Conservation (phyloP, 2,329 filamentous ascomycete species). For the Ophiobolus disseminans region DNA sequence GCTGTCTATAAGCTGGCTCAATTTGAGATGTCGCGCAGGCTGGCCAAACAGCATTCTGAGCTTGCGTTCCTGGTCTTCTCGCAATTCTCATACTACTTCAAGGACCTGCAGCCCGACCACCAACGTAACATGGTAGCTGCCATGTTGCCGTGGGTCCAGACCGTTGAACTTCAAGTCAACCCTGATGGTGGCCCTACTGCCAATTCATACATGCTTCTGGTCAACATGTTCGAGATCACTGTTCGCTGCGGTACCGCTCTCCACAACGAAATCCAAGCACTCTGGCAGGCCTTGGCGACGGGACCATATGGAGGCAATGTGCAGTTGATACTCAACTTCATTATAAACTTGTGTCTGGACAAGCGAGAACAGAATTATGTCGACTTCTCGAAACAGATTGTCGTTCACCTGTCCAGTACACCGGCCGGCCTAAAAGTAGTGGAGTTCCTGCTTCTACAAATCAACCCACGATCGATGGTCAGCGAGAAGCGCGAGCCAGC, state of each 20-base stretch:
- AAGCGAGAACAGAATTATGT: slow-evolving; percentile 97
- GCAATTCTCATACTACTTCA: slow-evolving; percentile 93
- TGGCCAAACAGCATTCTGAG: slow-evolving; percentile 87
- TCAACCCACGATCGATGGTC: slow-evolving; percentile 96
- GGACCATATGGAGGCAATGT: slow-evolving; percentile 94
- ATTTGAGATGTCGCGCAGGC: slow-evolving; percentile 90
- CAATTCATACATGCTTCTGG: slow-evolving; percentile 90
- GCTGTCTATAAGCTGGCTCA: slow-evolving; percentile 97
- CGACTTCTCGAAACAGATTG: slow-evolving; percentile 96
- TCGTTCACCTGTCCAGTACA: slow-evolving; percentile 91
- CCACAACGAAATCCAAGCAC: slow-evolving; percentile 94
- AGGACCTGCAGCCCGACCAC: slow-evolving; percentile 78
- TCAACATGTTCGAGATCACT: slow-evolving; percentile 95
- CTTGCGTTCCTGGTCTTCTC: slow-evolving; percentile 94
- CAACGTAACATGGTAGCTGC: slow-evolving; percentile 95
- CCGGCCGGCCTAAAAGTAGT: slow-evolving; percentile 87
- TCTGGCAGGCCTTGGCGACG: slow-evolving; percentile 96
- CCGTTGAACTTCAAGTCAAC: slow-evolving; percentile 89
- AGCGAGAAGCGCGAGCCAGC: slow-evolving; percentile 72
- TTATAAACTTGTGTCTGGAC: slow-evolving; percentile 92
- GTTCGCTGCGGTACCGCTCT: slow-evolving; percentile 87
- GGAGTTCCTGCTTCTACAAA: slow-evolving; percentile 89
- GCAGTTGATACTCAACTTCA: slow-evolving; percentile 91
- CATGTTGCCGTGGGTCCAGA: slow-evolving; percentile 94
- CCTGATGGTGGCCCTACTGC: slow-evolving; percentile 89